Evolutionary conservation across 2,329 filamentous ascomycete genomes (phyloP).

Genomic region (Diaporthe aspalathi): DNA sequence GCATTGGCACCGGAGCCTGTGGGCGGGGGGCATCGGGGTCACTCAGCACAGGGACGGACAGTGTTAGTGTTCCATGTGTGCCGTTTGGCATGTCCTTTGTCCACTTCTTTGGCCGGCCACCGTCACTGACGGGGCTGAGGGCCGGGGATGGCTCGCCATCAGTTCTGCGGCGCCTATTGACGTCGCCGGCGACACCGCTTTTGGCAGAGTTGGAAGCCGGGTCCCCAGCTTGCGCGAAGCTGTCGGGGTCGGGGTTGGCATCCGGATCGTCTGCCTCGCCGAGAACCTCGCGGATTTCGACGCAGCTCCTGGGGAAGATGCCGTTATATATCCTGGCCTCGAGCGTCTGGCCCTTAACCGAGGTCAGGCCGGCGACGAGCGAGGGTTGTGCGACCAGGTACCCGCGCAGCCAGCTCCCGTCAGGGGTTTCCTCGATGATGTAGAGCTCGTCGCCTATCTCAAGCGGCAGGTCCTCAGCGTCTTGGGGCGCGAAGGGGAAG

Average conservation of each 20-base stretch:
- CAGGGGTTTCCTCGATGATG: conserved; percentile 95
- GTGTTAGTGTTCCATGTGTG: conserved; percentile 53
- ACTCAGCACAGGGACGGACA: conserved; percentile 64
- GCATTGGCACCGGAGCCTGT: conserved; percentile 92
- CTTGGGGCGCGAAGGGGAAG: conserved; percentile 89
- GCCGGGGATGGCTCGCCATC: conserved; percentile 42
- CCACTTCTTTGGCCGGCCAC: conserved; percentile 39
- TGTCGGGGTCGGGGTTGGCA: conserved; percentile 51
- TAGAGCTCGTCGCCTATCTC: conserved; percentile 99
- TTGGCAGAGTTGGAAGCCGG: conserved; percentile 64
- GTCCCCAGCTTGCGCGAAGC: conserved; percentile 50
- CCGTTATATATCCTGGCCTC: conserved; percentile 98
- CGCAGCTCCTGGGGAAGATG: conserved; percentile 94
- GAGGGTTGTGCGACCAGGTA: conserved; percentile 96
- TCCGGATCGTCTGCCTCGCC: conserved; percentile 74
- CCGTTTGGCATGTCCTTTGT: conserved; percentile 53
- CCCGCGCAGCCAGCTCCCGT: conserved; percentile 93
- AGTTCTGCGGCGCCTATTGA: conserved; percentile 51
- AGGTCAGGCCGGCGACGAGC: conserved; percentile 89
- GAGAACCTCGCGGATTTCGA: conserved; percentile 92
- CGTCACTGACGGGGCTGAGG: conserved; percentile 39
- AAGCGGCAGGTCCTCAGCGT: conserved; percentile 90
- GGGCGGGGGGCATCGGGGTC: conserved; percentile 80
- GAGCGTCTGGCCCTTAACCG: conserved; percentile 89
- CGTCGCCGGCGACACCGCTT: conserved; percentile 59